phyloP scores from a whole-genome alignment of 768 basidiomycete genomes.

The Suillus occidentalis region DNA sequence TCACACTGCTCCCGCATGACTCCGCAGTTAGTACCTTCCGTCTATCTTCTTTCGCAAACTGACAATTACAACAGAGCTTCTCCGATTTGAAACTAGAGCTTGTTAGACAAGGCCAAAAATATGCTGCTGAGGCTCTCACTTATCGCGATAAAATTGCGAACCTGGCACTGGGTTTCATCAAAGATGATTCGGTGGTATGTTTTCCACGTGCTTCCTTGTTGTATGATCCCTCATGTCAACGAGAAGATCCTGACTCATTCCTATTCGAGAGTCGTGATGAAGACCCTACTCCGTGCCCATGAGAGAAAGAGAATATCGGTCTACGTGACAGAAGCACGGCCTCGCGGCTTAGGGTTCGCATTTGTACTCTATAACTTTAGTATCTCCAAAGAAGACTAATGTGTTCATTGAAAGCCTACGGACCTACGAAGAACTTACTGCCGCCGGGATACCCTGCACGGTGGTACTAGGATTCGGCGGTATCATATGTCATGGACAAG shows the following conservation, averaged over 20 bases:
- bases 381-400: slow-evolving; percentile 11
- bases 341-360: slow-evolving; percentile 81
- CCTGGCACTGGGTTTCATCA: slow-evolving; percentile 88
- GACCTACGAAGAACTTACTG: slow-evolving; percentile 84
- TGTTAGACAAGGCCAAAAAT: slow-evolving; percentile 76
- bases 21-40: slow-evolving; percentile 56
- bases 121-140: slow-evolving; percentile 74
- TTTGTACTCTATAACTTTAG: slow-evolving; percentile 13
- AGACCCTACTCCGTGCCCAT: slow-evolving; percentile 88
- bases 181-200: slow-evolving; percentile 87
- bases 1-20: slow-evolving; percentile 81
- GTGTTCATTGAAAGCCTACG: slow-evolving; percentile 58
- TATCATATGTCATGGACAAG: slow-evolving; percentile 95
- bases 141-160: slow-evolving; percentile 90
- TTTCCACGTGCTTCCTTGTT: slow-evolving; percentile 19
- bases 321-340: slow-evolving; percentile 95
- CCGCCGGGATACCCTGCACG: slow-evolving; percentile 91
- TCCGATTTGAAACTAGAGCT: slow-evolving; percentile 80
- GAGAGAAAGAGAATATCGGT: slow-evolving; percentile 92
- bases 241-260: slow-evolving; percentile 92
- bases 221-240: slow-evolving; percentile 15
- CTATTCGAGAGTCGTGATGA: slow-evolving; percentile 93
- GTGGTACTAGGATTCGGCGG: slow-evolving; percentile 96
- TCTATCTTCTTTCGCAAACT: slow-evolving; percentile 11
- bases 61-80: slow-evolving; percentile 59